Evolutionary conservation across 306 rosid species (phyloP).

Genomic region (Hylodesmum podocarpum): DNA sequence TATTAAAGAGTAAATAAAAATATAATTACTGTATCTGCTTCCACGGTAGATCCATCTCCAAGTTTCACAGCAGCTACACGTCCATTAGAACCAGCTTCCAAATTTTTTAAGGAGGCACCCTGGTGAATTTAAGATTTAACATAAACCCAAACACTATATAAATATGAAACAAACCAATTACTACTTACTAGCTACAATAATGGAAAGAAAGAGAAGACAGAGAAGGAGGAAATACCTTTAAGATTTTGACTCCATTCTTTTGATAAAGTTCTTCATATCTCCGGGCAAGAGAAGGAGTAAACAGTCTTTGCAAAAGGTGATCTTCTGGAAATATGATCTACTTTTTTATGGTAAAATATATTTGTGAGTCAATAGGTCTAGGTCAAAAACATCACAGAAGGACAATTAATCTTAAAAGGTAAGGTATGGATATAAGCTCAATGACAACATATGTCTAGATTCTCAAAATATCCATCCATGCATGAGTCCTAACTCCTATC

Average conservation of each 20-base stretch:
- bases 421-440: background rate
- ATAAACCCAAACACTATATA: background rate
- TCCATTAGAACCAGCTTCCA: constrained; percentile 81
- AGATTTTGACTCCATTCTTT: constrained; percentile 80
- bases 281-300: constrained; percentile 84
- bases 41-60: constrained; percentile 74
- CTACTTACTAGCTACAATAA: constrained; percentile 1
- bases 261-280: constrained; percentile 89
- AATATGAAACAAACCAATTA: background rate
- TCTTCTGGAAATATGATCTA: constrained; percentile 82
- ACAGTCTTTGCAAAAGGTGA: constrained; percentile 78
- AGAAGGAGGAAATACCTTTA: constrained; percentile 56
- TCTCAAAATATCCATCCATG: background rate
- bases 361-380: constrained; percentile 17
- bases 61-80: constrained; percentile 72
- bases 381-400: constrained; percentile 32
- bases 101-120: constrained; percentile 72
- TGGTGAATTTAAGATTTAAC: constrained; percentile 39
- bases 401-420: background rate
- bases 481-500: background rate
- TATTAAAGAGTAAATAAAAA: background rate
- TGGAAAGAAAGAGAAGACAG: constrained; percentile 8
- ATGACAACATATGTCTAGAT: background rate
- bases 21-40: constrained; percentile 74
- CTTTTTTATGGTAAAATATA: constrained; percentile 26